phyloP scores from a whole-genome alignment of 805 yeast species.

The Metschnikowia reukaufii region DNA sequence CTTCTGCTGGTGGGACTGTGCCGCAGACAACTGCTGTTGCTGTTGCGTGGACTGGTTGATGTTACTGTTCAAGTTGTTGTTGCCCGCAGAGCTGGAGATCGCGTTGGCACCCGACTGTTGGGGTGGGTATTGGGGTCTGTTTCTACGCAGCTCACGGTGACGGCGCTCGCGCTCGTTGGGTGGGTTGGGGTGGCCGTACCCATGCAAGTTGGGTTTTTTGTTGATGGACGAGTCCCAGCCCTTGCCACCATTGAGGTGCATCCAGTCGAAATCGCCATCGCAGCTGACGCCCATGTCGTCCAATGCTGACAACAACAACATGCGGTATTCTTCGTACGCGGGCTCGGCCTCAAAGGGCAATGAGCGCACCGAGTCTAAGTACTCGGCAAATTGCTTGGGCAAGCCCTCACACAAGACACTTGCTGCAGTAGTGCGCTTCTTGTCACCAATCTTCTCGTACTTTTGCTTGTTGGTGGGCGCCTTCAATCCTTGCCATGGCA shows the following conservation, averaged over 20 bases:
- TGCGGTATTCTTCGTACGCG: slow-evolving; percentile 65
- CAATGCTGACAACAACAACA: slow-evolving; percentile 59
- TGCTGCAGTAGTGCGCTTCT: slow-evolving; percentile 86
- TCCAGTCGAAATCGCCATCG: slow-evolving; percentile 79
- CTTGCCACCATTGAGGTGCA: slow-evolving; percentile 72
- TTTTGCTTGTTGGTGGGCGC: slow-evolving; percentile 97
- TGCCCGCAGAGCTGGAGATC: slow-evolving; percentile 18
- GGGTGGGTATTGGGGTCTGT: slow-evolving; percentile 35
- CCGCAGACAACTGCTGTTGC: slow-evolving; percentile 38
- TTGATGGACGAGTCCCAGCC: slow-evolving; percentile 80
- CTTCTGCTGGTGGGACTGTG: slow-evolving; percentile 49
- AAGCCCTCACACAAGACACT: slow-evolving; percentile 77
- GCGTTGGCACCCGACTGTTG: slow-evolving; percentile 14
- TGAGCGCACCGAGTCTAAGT: slow-evolving; percentile 64
- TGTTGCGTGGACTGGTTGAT: slow-evolving; percentile 22
- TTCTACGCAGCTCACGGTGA: slow-evolving; percentile 47
- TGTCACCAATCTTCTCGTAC: slow-evolving; percentile 93
- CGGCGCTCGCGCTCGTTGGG: slow-evolving; percentile 48
- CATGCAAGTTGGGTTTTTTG: slow-evolving; percentile 77
- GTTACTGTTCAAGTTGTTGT: slow-evolving; percentile 24
- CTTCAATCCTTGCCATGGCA: slow-evolving; percentile 98
- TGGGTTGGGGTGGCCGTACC: slow-evolving; percentile 74
- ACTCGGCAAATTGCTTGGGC: slow-evolving; percentile 74
- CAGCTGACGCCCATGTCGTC: slow-evolving; percentile 56
- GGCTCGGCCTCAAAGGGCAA: slow-evolving; percentile 80